Base-by-base conservation (phyloP, 1,139 yeast species). In the Starmera stellimalicola region DNA sequence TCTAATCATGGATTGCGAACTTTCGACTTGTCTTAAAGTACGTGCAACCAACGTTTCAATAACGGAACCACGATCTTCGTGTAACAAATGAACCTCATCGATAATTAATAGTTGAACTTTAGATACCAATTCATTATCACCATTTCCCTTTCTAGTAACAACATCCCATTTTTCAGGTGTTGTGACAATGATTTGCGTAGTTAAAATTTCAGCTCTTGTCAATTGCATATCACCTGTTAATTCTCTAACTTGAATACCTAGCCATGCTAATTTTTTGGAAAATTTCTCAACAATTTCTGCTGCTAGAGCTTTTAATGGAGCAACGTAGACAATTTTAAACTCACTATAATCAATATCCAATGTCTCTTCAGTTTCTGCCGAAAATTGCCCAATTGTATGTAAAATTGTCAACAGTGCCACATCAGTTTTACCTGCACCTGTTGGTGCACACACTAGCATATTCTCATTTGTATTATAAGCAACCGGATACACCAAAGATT, bases 131-230 rank as follows among this genome's bases (percentile, higher is more conserved):
- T 88, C 95, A 33, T 77, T 78, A 51, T 87, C 97, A 37, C 96
- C 81, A 41, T 57, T 65, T 0, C 73, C 65, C 51, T 91, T 91
- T 54, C 98, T 71, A 0, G 98, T 91, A 2, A 91, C 96, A 9
- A 91, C 96, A 63, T 91, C 99, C 99, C 99, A 91, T 58, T 91
- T 91, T 55, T 91, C 98, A 0, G 98, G 98, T 0, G 98, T 91
- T 0, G 97, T 91, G 7, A 91, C 96, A 46, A 91, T 83, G 28
- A 91, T 70, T 54, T 91, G 98, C 1, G 97, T 91, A 2, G 73
- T 71, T 50, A 77, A 58, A 26, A 91, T 85, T 55, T 91, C 97
- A 11, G 77, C 72, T 46, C 78, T 74, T 0, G 95, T 82, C 33
- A 93, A 61, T 51, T 91, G 96, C 94, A 93, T 91, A 60, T 91